These are phyloP conservation scores for Penstemon eatonii DNA, from an alignment of 257 asterid genomes.

Conservation along the genomic window DNA sequence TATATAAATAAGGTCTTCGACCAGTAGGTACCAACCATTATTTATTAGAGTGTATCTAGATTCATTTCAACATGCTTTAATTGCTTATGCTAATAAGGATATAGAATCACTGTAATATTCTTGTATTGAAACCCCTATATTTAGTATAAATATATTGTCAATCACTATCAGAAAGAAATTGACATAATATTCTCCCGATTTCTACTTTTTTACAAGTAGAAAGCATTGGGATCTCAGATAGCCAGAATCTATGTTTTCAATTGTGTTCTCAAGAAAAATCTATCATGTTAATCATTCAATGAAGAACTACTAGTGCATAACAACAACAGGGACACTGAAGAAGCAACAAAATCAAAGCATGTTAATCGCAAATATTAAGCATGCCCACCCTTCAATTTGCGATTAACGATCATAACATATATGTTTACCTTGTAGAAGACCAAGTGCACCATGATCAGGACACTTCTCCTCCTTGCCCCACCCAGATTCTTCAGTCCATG, in stretches of 20 bases:
- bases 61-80: too few species aligned
- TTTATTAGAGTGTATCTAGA: too few species aligned
- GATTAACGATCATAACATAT: neutral
- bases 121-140: too few species aligned
- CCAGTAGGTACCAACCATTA: neutral
- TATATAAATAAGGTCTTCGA: neutral
- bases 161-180: neutral
- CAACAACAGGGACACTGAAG: neutral
- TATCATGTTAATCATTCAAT: neutral
- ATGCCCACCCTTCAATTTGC: neutral
- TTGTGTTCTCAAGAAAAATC: neutral
- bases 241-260: constrained; percentile 3
- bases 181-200: neutral
- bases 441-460: constrained; percentile 60
- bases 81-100: too few species aligned
- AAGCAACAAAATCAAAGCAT: neutral
- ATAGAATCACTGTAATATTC: too few species aligned
- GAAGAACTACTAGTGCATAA: too few species aligned
- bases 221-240: neutral
- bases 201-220: neutral
- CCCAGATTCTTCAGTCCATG: constrained; percentile 76
- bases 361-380: neutral
- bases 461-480: constrained; percentile 92
- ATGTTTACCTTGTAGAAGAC: constrained; percentile 45
- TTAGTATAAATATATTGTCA: too few species aligned